A percentile compares a stretch with the other conserved stretches of the same genome.
phyloP scores from a whole-genome alignment of 805 yeast genomes.

The Saturnispora dispora region DNA sequence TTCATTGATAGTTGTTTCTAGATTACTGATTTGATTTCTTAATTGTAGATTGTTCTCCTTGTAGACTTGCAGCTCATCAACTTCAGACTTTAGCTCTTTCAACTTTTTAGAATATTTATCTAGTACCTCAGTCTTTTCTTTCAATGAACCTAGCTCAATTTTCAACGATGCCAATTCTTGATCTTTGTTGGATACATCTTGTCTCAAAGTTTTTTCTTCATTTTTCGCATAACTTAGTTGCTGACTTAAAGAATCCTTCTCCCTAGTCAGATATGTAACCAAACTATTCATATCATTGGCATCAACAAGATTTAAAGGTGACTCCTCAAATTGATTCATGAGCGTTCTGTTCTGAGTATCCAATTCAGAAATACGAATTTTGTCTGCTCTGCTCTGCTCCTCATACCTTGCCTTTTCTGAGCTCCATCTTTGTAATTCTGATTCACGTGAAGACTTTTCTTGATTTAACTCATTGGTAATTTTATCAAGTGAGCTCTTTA shows the following conservation, averaged over 20 bases:
- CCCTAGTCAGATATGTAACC: constrained; percentile 56
- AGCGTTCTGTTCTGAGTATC: constrained; percentile 60
- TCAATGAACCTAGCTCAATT: constrained; percentile 34
- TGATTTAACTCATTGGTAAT: constrained; percentile 12
- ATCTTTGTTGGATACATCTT: constrained; percentile 37
- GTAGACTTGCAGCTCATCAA: constrained; percentile 23
- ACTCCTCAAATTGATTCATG: constrained; percentile 51
- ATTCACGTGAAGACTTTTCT: constrained; percentile 23
- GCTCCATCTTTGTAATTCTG: constrained; percentile 38
- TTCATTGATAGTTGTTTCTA: constrained; percentile 10
- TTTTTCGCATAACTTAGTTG: constrained; percentile 44
- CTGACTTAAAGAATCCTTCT: constrained; percentile 60
- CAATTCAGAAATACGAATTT: constrained; percentile 43
- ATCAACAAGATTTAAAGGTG: constrained; percentile 14
- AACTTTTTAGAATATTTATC: constrained; percentile 18
- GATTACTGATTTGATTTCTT: constrained; percentile 17
- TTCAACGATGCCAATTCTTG: constrained; percentile 46
- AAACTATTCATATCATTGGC: constrained; percentile 41
- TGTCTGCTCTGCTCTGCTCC: constrained; percentile 38
- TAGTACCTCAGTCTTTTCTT: constrained; percentile 17
- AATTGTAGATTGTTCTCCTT: constrained; percentile 24
- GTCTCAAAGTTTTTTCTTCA: constrained; percentile 47
- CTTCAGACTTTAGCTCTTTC: constrained; percentile 21
- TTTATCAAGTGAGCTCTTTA: constrained; percentile 1
- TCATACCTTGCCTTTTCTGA: constrained; percentile 34